Evolutionary conservation across 352 stramenopile species (phyloP).

Genomic region (Globisporangium parvum): DNA sequence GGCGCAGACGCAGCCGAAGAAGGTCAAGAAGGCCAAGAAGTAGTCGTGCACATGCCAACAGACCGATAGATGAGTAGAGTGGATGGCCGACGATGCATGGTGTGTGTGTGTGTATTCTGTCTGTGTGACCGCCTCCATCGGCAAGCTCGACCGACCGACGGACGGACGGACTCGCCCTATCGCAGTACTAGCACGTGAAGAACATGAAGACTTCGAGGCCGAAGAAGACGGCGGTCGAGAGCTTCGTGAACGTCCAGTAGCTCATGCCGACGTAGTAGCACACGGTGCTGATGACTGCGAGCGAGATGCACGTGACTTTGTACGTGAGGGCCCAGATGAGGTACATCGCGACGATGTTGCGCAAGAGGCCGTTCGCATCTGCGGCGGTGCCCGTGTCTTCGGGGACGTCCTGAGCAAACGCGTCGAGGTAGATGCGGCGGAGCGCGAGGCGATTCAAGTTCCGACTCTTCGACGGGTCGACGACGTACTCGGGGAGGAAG

Average conservation of each 20-base stretch:
- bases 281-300: constrained; percentile 29
- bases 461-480: constrained; percentile 60
- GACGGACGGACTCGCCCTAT: neutral
- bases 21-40: constrained; percentile 6
- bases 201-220: constrained; percentile 69
- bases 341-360: constrained; percentile 61
- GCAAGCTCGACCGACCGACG: too few relatives aligned
- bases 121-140: too few relatives aligned
- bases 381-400: constrained; percentile 52
- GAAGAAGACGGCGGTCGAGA: constrained; percentile 40
- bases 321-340: constrained; percentile 66
- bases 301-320: constrained; percentile 46
- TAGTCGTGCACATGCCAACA: neutral
- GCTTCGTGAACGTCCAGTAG: constrained; percentile 54
- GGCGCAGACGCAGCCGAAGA: constrained; percentile 26
- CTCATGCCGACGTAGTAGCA: constrained; percentile 50
- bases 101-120: too few relatives aligned
- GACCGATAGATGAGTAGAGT: neutral
- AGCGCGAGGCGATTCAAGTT: constrained; percentile 79
- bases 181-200: constrained; percentile 28
- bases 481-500: constrained; percentile 67
- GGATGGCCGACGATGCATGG: neutral
- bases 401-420: constrained; percentile 65
- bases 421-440: constrained; percentile 72
- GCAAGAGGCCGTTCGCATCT: constrained; percentile 43